A percentile compares a stretch with the other conserved stretches of the same genome.
phyloP scores from a whole-genome alignment of 805 yeast species.

The Cyberlindnera japonica region DNA sequence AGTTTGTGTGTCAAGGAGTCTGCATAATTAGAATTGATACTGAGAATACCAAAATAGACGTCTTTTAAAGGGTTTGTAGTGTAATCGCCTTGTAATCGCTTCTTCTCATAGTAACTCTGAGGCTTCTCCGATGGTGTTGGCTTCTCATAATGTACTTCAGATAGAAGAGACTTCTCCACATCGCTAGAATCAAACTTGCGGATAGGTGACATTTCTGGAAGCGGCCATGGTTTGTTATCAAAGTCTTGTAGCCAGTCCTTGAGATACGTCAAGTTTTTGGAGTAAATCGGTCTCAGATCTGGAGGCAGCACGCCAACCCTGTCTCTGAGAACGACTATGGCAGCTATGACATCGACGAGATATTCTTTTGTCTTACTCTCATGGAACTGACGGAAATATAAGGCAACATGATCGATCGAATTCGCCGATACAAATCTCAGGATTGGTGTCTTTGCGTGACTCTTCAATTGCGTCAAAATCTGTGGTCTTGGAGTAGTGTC shows the following conservation, averaged over 20 bases:
- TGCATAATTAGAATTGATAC: conserved; percentile 35
- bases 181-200: conserved; percentile 64
- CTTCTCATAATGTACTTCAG: conserved; percentile 63
- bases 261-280: conserved; percentile 60
- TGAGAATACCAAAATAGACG: conserved; percentile 49
- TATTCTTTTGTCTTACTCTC: conserved; percentile 36
- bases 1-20: conserved; percentile 60
- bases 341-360: conserved; percentile 70
- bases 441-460: conserved; percentile 43
- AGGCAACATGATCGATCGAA: conserved; percentile 78
- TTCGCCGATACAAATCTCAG: conserved; percentile 71
- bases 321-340: conserved; percentile 77
- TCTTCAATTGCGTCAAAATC: conserved; percentile 30
- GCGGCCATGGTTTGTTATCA: conserved; percentile 56
- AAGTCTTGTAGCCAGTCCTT: conserved; percentile 54
- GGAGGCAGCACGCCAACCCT: conserved; percentile 80
- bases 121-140: conserved; percentile 38
- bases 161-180: conserved; percentile 72
- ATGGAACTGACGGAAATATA: conserved; percentile 39
- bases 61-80: conserved; percentile 64
- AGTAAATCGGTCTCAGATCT: conserved; percentile 70
- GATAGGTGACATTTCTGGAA: conserved; percentile 67
- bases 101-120: conserved; percentile 48
- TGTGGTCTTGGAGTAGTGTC: conserved; percentile 55
- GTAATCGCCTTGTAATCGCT: conserved; percentile 63